Conservation (phyloP, 1,284 basidiomycete genomes). For the Pseudozyma sp. region DNA sequence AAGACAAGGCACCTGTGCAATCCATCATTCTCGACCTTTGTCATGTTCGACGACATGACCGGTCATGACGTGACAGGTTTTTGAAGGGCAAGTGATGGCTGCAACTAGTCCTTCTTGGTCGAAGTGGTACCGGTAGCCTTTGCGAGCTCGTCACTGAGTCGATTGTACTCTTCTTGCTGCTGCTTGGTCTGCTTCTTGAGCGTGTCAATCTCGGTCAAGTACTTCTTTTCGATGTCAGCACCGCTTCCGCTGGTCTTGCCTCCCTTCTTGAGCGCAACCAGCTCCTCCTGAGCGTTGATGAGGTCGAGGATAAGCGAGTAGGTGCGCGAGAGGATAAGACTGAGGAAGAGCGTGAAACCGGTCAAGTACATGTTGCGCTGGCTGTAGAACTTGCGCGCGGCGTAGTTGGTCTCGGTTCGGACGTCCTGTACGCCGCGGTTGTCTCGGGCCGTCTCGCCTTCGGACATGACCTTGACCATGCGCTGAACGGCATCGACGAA, state of each 20-base stretch:
- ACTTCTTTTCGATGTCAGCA: constrained; percentile 63
- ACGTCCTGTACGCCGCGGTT: constrained; percentile 76
- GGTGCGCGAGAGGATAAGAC: constrained; percentile 82
- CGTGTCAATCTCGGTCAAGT: constrained; percentile 56
- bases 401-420: constrained; percentile 83
- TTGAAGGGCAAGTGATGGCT: background rate
- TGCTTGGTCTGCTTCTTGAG: constrained; percentile 67
- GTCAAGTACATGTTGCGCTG: constrained; percentile 84
- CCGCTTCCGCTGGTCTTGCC: constrained; percentile 25
- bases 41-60: background rate
- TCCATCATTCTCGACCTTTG: no score
- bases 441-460: constrained; percentile 78
- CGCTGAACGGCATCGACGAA: constrained; percentile 92
- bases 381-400: constrained; percentile 87
- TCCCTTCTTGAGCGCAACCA: constrained; percentile 81
- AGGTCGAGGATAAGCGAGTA: constrained; percentile 92
- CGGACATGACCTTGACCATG: constrained; percentile 86
- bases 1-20: no score
- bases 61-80: background rate
- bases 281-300: constrained; percentile 87
- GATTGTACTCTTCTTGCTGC: constrained; percentile 67
- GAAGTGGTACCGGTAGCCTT: constrained; percentile 54
- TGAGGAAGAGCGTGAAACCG: constrained; percentile 81
- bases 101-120: constrained; percentile 54
- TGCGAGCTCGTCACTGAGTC: constrained; percentile 65